Evolutionary conservation across 495 filamentous ascomycete genomes (phyloP).

Genomic region (Podospora fimiseda): DNA sequence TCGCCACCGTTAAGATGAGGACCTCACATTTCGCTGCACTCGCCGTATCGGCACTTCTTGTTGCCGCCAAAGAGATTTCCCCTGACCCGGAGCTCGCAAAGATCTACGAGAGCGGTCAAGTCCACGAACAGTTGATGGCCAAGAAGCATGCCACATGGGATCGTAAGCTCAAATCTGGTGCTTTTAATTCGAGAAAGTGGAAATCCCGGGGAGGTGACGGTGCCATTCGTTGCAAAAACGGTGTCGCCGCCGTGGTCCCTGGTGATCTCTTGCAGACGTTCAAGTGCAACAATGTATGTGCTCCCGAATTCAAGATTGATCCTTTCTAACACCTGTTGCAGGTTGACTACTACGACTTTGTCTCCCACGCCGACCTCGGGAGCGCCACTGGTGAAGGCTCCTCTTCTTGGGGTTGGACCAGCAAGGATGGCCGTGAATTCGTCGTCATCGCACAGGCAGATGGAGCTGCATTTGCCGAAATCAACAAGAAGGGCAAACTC

Average conservation of each 20-base stretch:
- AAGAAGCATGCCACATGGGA: slow-evolving; percentile 34
- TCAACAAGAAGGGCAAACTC: slow-evolving; percentile 43
- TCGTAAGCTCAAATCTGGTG: slow-evolving; percentile 26
- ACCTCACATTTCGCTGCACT: slow-evolving; percentile 1
- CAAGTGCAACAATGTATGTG: slow-evolving; percentile 43
- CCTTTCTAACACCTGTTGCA: neutral
- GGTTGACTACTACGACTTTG: slow-evolving; percentile 49
- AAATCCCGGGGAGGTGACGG: slow-evolving; percentile 21
- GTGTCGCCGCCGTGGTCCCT: slow-evolving; percentile 35
- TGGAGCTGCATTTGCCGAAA: slow-evolving; percentile 52
- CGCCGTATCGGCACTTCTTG: slow-evolving; percentile 29
- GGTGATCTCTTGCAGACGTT: slow-evolving; percentile 43
- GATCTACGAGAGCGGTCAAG: slow-evolving; percentile 37
- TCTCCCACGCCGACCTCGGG: slow-evolving; percentile 45
- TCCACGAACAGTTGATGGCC: slow-evolving; percentile 41
- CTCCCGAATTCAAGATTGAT: neutral
- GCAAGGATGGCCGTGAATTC: slow-evolving; percentile 50
- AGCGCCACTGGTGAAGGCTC: slow-evolving; percentile 35
- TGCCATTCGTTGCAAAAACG: slow-evolving; percentile 38
- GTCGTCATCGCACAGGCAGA: slow-evolving; percentile 52
- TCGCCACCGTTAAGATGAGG: slow-evolving; percentile 3
- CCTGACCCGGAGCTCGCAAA: slow-evolving; percentile 18
- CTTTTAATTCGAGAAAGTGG: slow-evolving; percentile 33
- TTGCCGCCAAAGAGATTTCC: slow-evolving; percentile 27
- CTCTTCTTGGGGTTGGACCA: slow-evolving; percentile 52